Evolutionary conservation across 306 rosid genomes (phyloP).

Genomic region (Trichosanthes cucumerina): DNA sequence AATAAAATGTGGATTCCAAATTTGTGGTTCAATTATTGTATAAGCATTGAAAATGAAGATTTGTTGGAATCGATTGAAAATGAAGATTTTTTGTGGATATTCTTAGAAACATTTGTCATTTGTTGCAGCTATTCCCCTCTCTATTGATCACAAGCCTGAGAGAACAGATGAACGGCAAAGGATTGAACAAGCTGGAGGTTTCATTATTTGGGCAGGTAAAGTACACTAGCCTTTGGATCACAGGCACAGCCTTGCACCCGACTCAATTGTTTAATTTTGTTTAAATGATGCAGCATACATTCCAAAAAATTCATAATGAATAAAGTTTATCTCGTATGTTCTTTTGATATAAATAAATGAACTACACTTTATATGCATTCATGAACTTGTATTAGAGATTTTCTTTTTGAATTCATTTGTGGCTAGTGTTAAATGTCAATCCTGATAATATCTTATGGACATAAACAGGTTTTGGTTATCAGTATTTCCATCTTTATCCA

Average conservation of each 20-base stretch:
- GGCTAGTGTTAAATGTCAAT: not conserved
- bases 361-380: not conserved
- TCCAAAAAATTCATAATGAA: not conserved
- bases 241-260: not conserved
- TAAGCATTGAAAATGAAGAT: not conserved
- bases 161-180: conserved; percentile 76
- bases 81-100: not conserved
- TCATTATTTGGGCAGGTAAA: conserved; percentile 80
- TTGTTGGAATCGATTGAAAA: not conserved
- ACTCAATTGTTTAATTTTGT: not conserved
- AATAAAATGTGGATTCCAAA: not conserved
- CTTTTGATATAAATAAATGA: not conserved
- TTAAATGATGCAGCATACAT: not conserved
- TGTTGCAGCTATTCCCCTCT: conserved; percentile 60
- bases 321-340: not conserved
- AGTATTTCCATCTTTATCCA: not conserved
- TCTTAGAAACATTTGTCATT: conserved; percentile 3
- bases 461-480: not conserved
- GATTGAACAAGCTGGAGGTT: conserved; percentile 89
- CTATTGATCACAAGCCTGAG: conserved; percentile 84
- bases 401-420: not conserved
- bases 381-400: not conserved
- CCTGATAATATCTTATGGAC: not conserved
- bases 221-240: conserved; percentile 1
- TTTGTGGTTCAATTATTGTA: not conserved